A percentile compares a stretch with the other conserved stretches of the same genome.
Evolutionary conservation across 2,329 filamentous ascomycete species (phyloP).

Genomic region (Chalaropsis ovoidea): DNA sequence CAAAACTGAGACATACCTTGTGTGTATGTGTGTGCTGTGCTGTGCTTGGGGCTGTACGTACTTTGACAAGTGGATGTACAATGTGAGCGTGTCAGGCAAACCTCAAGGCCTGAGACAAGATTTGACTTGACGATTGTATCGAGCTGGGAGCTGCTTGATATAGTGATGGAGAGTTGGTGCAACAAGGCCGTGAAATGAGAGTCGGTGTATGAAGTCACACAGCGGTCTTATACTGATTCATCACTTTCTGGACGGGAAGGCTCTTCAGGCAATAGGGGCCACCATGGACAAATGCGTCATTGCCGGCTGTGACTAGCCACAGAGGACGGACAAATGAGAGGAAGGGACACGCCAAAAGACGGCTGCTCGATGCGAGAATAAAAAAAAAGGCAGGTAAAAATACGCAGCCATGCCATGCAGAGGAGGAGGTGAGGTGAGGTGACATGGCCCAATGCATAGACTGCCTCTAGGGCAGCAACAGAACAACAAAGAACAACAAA

Average conservation of each 20-base stretch:
- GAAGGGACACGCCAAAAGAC: neutral
- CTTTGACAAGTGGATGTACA: slow-evolving; percentile 9
- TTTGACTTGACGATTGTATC: neutral
- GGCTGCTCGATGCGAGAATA: neutral
- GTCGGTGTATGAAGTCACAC: neutral
- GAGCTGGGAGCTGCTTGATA: neutral
- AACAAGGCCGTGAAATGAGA: neutral
- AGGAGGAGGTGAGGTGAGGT: neutral
- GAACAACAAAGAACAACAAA: neutral
- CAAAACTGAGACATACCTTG: slow-evolving; percentile 18
- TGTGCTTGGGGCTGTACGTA: slow-evolving; percentile 2
- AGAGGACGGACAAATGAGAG: neutral
- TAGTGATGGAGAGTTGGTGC: neutral
- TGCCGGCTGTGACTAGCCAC: neutral
- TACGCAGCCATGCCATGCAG: neutral
- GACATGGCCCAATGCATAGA: neutral
- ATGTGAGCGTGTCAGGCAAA: slow-evolving; percentile 2
- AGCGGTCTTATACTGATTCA: neutral
- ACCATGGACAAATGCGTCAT: neutral
- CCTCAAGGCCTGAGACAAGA: neutral
- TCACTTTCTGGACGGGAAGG: neutral
- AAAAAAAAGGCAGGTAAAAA: neutral
- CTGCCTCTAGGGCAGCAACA: neutral
- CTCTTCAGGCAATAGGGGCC: neutral
- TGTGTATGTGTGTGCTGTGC: neutral